Conservation (phyloP, 2,329 filamentous ascomycete species). For the Aspergillus pseudoviridinutans region DNA sequence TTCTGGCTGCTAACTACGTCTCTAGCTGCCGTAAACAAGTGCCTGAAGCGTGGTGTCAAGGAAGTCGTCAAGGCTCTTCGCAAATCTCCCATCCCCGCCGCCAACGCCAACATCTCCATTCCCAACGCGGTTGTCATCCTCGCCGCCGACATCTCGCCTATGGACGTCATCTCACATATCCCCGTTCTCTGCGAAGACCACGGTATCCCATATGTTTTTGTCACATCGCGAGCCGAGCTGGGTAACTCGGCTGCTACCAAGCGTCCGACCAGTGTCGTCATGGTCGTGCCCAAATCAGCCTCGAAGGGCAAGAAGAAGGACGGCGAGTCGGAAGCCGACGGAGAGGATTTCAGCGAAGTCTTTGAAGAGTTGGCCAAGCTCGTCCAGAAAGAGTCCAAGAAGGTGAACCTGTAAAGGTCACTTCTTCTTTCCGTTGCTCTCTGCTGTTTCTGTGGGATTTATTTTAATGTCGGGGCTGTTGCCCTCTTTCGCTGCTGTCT, state of each 20-base stretch:
- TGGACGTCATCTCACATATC: constrained; percentile 98
- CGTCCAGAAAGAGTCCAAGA: constrained; percentile 55
- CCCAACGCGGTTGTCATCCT: constrained; percentile 79
- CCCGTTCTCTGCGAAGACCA: constrained; percentile 98
- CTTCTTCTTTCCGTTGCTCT: constrained; percentile 16
- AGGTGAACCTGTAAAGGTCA: constrained; percentile 48
- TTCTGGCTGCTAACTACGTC: constrained; percentile 14
- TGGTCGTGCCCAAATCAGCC: constrained; percentile 59
- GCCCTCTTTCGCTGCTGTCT: constrained; percentile 15
- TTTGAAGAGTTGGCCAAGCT: constrained; percentile 57
- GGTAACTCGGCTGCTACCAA: constrained; percentile 93
- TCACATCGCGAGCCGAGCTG: constrained; percentile 86
- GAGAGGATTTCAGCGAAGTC: constrained; percentile 49
- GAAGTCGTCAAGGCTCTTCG: constrained; percentile 98
- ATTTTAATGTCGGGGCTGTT: constrained; percentile 25
- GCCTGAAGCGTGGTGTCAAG: constrained; percentile 96
- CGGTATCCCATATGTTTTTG: constrained; percentile 94
- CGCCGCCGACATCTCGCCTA: constrained; percentile 94
- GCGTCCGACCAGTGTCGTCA: constrained; percentile 92
- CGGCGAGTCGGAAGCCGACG: constrained; percentile 39
- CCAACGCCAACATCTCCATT: constrained; percentile 57
- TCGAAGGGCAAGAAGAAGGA: constrained; percentile 49
- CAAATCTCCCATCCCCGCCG: constrained; percentile 74
- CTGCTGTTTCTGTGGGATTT: constrained; percentile 19
- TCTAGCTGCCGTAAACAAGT: constrained; percentile 87